Conservation (phyloP, 2,329 filamentous ascomycete genomes). For the Aspergillus sp. region DNA sequence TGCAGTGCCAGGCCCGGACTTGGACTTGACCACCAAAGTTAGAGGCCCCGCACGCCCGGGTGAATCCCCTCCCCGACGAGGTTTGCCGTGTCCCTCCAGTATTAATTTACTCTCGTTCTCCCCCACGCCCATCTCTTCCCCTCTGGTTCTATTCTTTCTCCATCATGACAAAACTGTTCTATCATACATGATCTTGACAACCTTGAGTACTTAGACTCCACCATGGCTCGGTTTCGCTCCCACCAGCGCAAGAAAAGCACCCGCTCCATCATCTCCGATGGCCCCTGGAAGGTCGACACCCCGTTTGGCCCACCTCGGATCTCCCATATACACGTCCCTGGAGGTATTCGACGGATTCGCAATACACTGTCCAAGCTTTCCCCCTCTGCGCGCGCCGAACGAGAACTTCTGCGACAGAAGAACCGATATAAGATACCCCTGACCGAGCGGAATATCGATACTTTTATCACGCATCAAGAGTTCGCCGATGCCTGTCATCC, state of each 20-base stretch:
- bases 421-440: slow-evolving; percentile 40
- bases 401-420: slow-evolving; percentile 41
- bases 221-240: slow-evolving; percentile 24
- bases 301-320: slow-evolving; percentile 39
- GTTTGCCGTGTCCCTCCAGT: slow-evolving; percentile 1
- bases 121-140: background rate
- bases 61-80: slow-evolving; percentile 6
- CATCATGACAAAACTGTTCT: background rate
- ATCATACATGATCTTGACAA: slow-evolving; percentile 16
- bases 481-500: slow-evolving; percentile 59
- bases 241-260: slow-evolving; percentile 29
- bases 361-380: slow-evolving; percentile 40
- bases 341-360: slow-evolving; percentile 41
- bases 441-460: slow-evolving; percentile 43
- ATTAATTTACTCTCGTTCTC: slow-evolving; percentile 15
- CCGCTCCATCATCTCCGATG: slow-evolving; percentile 32
- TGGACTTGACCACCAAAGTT: background rate
- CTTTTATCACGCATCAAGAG: slow-evolving; percentile 39
- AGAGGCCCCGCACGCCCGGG: slow-evolving; percentile 14
- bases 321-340: slow-evolving; percentile 32
- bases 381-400: slow-evolving; percentile 39
- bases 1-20: slow-evolving; percentile 2
- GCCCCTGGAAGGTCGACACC: slow-evolving; percentile 36
- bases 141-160: slow-evolving; percentile 1
- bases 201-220: background rate